Base-by-base conservation (phyloP, 2,329 filamentous ascomycete species). In the Plenodomus biglobosus region DNA sequence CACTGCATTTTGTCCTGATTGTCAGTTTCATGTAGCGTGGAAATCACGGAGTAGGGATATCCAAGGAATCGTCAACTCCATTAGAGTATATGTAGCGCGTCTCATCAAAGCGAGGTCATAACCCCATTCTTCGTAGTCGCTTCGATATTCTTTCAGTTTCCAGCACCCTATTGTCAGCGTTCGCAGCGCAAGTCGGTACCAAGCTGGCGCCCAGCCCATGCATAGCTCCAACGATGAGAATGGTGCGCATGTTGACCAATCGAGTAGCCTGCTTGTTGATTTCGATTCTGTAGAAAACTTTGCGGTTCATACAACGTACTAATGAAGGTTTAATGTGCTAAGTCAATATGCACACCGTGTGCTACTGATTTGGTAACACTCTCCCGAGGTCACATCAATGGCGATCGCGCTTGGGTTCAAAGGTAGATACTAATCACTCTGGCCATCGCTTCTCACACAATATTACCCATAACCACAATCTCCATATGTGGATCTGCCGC, bases 201-300 rank as follows among this genome's bases (percentile, higher is more conserved):
- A 89, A 75, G 16, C 81, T 80, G 40, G 80, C 81, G 3, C 86
- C 86, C 3, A 89, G 77, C 44, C 86, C 86, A 36, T 86, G 78
- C 1, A 85, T 88, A 2, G 84, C 85, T 40, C 86, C 86, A 21
- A 90, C 75, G 21, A 90, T 77, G 2, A 89, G 77, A 27, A 86
- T 73, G 30, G 75, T 77, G 36, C 63, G 48, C 66, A 69, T 69
- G 27, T 3, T 32, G 27, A 32, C 13, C 11, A 15, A 8, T 3
- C 15, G 11, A 32, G 11, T 15, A 10, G 3, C 6, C 27, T 10
- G 27, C 11, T 11, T 24, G 22, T 6, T 6, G 22, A 6, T 32
- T 15, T 15, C 6, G 22, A 24, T 15, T 7, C 8, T 32, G 27
- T 15, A 32, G 27, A 32, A 15, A 11, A 15, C 27, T 15, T 7